phyloP scores from a whole-genome alignment of 495 filamentous ascomycete species.

The Hyaloscypha bicolor region DNA sequence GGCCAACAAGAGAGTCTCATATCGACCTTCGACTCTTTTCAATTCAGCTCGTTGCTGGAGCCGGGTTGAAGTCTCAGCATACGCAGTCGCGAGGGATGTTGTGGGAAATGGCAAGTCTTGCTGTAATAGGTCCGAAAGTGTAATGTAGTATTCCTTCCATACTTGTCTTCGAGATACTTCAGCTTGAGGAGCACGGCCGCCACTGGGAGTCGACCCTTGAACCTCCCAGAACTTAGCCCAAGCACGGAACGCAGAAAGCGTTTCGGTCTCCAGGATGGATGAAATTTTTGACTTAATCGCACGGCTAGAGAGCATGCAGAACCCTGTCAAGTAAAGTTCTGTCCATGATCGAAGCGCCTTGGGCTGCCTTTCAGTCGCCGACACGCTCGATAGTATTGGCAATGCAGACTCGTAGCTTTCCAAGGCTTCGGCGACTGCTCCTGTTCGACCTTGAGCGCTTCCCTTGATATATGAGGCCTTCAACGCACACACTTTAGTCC shows the following conservation, averaged over 20 bases:
- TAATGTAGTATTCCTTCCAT: slow-evolving; percentile 81
- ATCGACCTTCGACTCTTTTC: slow-evolving; percentile 71
- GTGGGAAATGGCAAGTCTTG: slow-evolving; percentile 52
- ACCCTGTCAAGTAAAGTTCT: slow-evolving; percentile 71
- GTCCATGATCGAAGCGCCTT: slow-evolving; percentile 72
- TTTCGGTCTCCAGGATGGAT: slow-evolving; percentile 48
- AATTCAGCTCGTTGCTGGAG: slow-evolving; percentile 71
- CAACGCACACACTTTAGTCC: slow-evolving; percentile 78
- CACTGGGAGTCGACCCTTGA: slow-evolving; percentile 44
- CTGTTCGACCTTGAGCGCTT: slow-evolving; percentile 62
- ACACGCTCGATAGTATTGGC: slow-evolving; percentile 55
- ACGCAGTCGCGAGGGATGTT: slow-evolving; percentile 39
- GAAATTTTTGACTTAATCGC: slow-evolving; percentile 47
- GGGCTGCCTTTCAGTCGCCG: slow-evolving; percentile 48
- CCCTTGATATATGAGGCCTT: slow-evolving; percentile 79
- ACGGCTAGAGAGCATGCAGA: slow-evolving; percentile 65
- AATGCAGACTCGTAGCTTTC: slow-evolving; percentile 64
- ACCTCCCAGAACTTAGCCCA: slow-evolving; percentile 62
- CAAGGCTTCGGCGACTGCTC: slow-evolving; percentile 57
- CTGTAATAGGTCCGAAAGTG: slow-evolving; percentile 67
- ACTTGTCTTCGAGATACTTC: slow-evolving; percentile 57
- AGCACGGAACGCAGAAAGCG: slow-evolving; percentile 59
- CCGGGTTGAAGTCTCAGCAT: slow-evolving; percentile 52
- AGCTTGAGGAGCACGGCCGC: slow-evolving; percentile 24
- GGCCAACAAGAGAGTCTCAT: slow-evolving; percentile 70